Conservation (phyloP, 176 grass and related monocot species). For the Phoenix dactylifera region DNA sequence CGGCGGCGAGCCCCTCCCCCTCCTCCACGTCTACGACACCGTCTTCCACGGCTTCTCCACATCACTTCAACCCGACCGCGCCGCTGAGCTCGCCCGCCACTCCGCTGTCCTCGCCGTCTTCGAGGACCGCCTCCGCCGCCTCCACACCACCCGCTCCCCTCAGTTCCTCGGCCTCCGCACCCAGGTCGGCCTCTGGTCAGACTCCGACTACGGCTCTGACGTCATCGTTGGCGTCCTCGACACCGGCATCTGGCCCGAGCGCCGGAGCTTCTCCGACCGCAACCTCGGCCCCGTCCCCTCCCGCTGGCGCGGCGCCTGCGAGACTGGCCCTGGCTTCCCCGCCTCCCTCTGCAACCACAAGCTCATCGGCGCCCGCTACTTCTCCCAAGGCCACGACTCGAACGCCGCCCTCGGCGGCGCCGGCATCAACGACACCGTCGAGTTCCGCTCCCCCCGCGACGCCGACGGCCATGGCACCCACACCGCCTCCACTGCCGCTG, state of each 20-base stretch:
- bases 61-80: constrained; percentile 33
- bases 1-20: constrained; percentile 16
- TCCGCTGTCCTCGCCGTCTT: constrained; percentile 71
- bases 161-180: constrained; percentile 90
- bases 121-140: constrained; percentile 60
- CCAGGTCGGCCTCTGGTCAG: constrained; percentile 81
- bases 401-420: constrained; percentile 1
- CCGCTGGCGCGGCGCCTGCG: constrained; percentile 81
- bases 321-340: constrained; percentile 42
- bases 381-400: constrained; percentile 59
- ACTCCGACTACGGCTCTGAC: constrained; percentile 86
- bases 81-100: constrained; percentile 43
- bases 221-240: constrained; percentile 79
- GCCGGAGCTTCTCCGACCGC: constrained; percentile 70
- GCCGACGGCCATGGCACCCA: constrained; percentile 89
- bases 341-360: constrained; percentile 65
- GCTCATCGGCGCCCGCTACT: constrained; percentile 80
- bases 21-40: constrained; percentile 75
- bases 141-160: constrained; percentile 86
- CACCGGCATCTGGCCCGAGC: constrained; percentile 88
- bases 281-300: constrained; percentile 61
- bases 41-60: constrained; percentile 90
- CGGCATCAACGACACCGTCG: constrained; percentile 55
- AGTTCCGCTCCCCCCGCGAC: constrained; percentile 79
- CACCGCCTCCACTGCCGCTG: constrained; percentile 72